These are phyloP conservation scores for Scorias spongiosa DNA, from an alignment of 2,329 filamentous ascomycete species.

Conservation along the genomic window DNA sequence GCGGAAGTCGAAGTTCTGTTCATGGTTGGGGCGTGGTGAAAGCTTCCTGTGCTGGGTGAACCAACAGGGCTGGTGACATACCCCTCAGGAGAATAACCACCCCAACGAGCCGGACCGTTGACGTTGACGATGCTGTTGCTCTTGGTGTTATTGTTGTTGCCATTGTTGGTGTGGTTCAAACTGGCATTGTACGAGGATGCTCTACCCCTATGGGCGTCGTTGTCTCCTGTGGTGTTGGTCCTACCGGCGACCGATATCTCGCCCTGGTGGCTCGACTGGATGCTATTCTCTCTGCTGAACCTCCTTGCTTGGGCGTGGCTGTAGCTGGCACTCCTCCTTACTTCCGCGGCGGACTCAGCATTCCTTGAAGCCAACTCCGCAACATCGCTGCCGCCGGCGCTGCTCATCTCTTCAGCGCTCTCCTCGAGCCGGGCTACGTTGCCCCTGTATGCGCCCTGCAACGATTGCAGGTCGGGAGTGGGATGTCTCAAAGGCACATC, in stretches of 20 bases:
- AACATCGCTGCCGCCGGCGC: constrained; percentile 49
- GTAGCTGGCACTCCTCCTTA: background rate
- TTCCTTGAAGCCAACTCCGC: constrained; percentile 63
- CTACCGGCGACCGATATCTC: constrained; percentile 4
- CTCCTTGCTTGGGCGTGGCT: background rate
- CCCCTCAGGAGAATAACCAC: constrained; percentile 54
- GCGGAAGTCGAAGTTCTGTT: constrained; percentile 23
- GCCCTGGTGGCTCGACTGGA: constrained; percentile 10
- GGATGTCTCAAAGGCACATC: constrained; percentile 29
- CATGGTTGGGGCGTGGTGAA: constrained; percentile 20
- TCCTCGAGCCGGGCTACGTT: constrained; percentile 64
- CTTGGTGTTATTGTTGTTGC: constrained; percentile 42
- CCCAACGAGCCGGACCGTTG: constrained; percentile 50
- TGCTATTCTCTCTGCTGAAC: constrained; percentile 13
- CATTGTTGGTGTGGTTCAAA: constrained; percentile 3
- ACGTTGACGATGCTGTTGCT: constrained; percentile 52
- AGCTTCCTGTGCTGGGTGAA: constrained; percentile 39
- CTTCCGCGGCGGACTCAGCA: constrained; percentile 34
- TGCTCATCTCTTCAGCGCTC: constrained; percentile 56
- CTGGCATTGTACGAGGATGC: constrained; percentile 8
- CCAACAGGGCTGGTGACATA: constrained; percentile 53
- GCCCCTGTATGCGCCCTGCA: constrained; percentile 45
- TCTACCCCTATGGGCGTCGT: constrained; percentile 51
- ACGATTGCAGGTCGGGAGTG: constrained; percentile 45
- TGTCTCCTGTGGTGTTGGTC: constrained; percentile 3